Conservation (phyloP, 2,329 filamentous ascomycete species). For the Pyricularia pennisetigena region DNA sequence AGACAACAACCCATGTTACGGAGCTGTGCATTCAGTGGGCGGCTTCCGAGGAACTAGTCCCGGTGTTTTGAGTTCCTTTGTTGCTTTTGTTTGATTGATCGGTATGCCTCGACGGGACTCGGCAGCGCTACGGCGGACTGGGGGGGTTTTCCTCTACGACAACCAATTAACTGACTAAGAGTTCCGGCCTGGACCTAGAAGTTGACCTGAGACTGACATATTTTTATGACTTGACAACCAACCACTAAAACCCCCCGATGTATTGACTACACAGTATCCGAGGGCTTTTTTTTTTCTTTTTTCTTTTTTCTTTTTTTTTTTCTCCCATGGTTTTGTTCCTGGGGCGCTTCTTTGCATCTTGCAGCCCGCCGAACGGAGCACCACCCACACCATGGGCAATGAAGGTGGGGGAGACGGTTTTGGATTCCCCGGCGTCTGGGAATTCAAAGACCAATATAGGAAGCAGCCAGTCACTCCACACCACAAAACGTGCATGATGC, state of each 20-base stretch:
- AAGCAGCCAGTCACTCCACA: no score
- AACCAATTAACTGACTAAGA: not conserved
- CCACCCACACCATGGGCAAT: no score
- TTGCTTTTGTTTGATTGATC: not conserved
- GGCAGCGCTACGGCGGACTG: not conserved
- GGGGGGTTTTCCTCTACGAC: not conserved
- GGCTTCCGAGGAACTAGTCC: not conserved
- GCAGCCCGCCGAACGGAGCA: not conserved
- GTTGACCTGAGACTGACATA: not conserved
- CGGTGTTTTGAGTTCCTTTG: not conserved
- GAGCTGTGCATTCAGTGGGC: not conserved
- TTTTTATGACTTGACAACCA: not conserved
- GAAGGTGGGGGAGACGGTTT: no score
- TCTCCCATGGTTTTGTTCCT: not conserved
- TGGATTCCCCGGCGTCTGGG: no score
- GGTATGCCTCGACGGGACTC: not conserved
- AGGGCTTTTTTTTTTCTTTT: not conserved
- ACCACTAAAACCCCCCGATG: not conserved
- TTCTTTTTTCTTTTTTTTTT: no score
- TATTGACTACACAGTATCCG: not conserved
- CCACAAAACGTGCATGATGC: no score
- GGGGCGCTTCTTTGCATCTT: not conserved
- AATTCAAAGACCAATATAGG: no score
- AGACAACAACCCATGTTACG: not conserved
- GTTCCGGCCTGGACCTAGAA: not conserved